phyloP scores from a whole-genome alignment of 2,329 filamentous ascomycete species.

The Didymella pomorum region DNA sequence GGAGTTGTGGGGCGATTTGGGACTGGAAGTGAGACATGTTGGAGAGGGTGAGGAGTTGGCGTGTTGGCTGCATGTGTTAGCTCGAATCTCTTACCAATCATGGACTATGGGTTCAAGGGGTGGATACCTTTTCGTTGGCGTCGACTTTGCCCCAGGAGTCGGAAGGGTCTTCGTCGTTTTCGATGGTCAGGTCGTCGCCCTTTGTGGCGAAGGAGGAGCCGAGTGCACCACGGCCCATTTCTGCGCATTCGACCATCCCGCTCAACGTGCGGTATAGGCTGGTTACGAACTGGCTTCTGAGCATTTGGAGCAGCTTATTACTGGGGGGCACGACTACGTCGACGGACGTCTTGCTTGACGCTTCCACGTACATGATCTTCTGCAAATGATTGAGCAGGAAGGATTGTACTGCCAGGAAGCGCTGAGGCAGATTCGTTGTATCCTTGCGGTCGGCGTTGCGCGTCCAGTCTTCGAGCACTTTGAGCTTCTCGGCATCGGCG shows the following conservation, averaged over 20 bases:
- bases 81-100: no score
- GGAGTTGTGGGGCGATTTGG: conserved; percentile 85
- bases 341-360: conserved; percentile 75
- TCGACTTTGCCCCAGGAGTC: conserved; percentile 46
- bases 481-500: conserved; percentile 90
- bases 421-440: conserved; percentile 87
- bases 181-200: conserved; percentile 57
- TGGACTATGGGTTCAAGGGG: not conserved
- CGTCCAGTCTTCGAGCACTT: conserved; percentile 92
- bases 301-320: conserved; percentile 86
- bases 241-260: conserved; percentile 96
- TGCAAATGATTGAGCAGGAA: conserved; percentile 86
- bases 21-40: conserved; percentile 86
- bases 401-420: conserved; percentile 86
- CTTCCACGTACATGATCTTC: conserved; percentile 93
- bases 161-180: conserved; percentile 37
- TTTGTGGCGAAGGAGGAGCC: conserved; percentile 64
- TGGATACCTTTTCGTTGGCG: conserved; percentile 46
- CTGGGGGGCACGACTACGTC: conserved; percentile 88
- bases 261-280: conserved; percentile 93
- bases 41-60: conserved; percentile 91
- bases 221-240: conserved; percentile 72
- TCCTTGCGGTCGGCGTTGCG: conserved; percentile 82
- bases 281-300: conserved; percentile 89
- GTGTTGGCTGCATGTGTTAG: conserved; percentile 71